Evolutionary conservation across 2,329 filamentous ascomycete genomes (phyloP).

Genomic region (Aspergillus pseudoglaucus): DNA sequence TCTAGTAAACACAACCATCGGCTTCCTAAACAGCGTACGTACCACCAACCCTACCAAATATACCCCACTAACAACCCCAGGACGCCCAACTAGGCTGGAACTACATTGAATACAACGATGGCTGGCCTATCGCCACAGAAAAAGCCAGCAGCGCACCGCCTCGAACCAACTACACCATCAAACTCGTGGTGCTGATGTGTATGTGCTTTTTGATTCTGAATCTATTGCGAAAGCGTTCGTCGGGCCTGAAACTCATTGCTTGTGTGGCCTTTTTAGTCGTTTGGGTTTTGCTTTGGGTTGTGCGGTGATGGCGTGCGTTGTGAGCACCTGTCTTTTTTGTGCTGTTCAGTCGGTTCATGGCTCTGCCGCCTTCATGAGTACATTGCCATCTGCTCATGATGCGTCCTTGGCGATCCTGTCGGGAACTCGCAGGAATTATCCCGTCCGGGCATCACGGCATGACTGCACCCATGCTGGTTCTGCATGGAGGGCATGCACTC

Average conservation of each 20-base stretch:
- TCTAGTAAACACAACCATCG: slow-evolving; percentile 27
- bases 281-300: slow-evolving; percentile 6
- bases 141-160: not conserved
- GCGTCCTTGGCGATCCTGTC: too few species aligned
- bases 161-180: slow-evolving; percentile 1
- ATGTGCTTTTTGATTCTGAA: slow-evolving; percentile 10
- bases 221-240: not conserved
- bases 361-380: too few species aligned
- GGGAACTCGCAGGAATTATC: too few species aligned
- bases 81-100: slow-evolving; percentile 33
- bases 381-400: too few species aligned
- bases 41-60: not conserved
- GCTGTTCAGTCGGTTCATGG: not conserved
- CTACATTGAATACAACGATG: slow-evolving; percentile 30
- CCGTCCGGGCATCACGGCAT: too few species aligned
- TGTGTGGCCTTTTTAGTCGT: slow-evolving; percentile 5
- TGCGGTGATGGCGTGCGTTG: not conserved
- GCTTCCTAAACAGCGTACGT: slow-evolving; percentile 22
- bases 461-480: too few species aligned
- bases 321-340: not conserved
- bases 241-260: slow-evolving; percentile 3
- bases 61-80: slow-evolving; percentile 12
- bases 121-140: slow-evolving; percentile 27
- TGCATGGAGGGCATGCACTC: too few species aligned
- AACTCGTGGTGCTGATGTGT: slow-evolving; percentile 8